A percentile compares a stretch with the other conserved stretches of the same genome.
Evolutionary conservation across 495 filamentous ascomycete genomes (phyloP).

Genomic region (Niebla homalea): DNA sequence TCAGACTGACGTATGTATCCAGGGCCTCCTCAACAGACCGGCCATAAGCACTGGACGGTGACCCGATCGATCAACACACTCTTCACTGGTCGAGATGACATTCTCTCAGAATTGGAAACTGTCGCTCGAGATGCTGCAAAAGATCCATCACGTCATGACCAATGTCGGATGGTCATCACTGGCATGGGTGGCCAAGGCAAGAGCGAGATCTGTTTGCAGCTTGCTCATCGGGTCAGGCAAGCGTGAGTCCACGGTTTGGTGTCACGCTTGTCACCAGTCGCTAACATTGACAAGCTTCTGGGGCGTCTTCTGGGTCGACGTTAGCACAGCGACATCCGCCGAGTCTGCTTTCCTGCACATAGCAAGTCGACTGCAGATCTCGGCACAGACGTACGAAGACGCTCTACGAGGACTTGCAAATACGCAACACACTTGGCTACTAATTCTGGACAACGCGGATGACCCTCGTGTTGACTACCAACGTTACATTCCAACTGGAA

Average conservation of each 20-base stretch:
- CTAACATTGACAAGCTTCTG: slow-evolving; percentile 22
- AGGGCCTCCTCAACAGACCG: no score
- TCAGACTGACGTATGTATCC: no score
- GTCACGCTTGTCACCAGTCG: no score
- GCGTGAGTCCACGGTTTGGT: slow-evolving; percentile 9
- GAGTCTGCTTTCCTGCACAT: slow-evolving; percentile 19
- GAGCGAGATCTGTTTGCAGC: slow-evolving; percentile 26
- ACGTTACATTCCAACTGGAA: slow-evolving; percentile 22
- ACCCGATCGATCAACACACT: slow-evolving; percentile 1
- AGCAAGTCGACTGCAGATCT: slow-evolving; percentile 8
- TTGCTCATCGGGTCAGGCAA: slow-evolving; percentile 19
- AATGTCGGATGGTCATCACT: slow-evolving; percentile 18
- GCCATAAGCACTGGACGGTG: neutral
- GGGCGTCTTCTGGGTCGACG: slow-evolving; percentile 35
- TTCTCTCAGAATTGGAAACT: neutral
- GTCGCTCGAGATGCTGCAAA: neutral
- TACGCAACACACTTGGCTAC: slow-evolving; percentile 23
- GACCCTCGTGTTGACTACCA: slow-evolving; percentile 22
- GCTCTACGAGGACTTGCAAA: slow-evolving; percentile 22
- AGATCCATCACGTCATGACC: neutral
- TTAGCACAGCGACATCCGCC: slow-evolving; percentile 16
- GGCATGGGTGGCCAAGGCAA: slow-evolving; percentile 28
- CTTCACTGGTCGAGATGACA: slow-evolving; percentile 2
- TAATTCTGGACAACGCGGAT: slow-evolving; percentile 37
- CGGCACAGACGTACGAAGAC: slow-evolving; percentile 12